Base-by-base conservation (phyloP, 2,329 filamentous ascomycete genomes). In the Fusarium sp. region DNA sequence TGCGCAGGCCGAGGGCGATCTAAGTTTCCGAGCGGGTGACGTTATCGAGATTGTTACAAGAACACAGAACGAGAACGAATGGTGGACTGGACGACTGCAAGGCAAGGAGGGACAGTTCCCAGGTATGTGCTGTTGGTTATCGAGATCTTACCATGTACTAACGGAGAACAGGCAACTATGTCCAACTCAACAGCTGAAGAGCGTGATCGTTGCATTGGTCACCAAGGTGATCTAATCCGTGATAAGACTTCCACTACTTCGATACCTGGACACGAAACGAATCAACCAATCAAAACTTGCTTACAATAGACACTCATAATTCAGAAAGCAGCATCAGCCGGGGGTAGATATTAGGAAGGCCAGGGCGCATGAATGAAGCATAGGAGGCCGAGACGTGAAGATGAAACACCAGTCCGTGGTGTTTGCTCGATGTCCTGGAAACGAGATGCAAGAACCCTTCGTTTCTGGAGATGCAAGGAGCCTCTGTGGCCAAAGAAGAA, bases 21-120 rank as follows among this genome's bases (percentile, higher is more conserved):
- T 99, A 70, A 97, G 93, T 77, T 99, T 99, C 84, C 88, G 88
- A 22, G 90, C 94, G 0, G 95, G 95, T 9, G 96, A 99, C 70
- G 84, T 92, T 8, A 98, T 99, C 77, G 95, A 98, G 81, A 95
- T 99, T 75, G 81, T 96, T 5, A 88, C 87, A 67, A 88, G 93
- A 74, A 97, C 94, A n/a, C 87, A 89, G 70, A 98, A 97, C 77
- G 91, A 94, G 56, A 98, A 99, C 76, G 96, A 99, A 82, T 99
- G 96, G 96, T 99, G 96, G 96, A 91, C 88, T 13, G 96, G 96
- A 41, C 93, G 90, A 79, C 80, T 97, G 59, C 87, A 92, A 65
- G 94, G 93, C 53, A 92, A 92, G 83, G 86, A 93, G 78, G 96
- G 96, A 31, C 95, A 98, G 79, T 99, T 99, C 81, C 96, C 96